These are phyloP conservation scores for Epichloe sibirici DNA, from an alignment of 2,329 filamentous ascomycete species.

Conservation along the genomic window DNA sequence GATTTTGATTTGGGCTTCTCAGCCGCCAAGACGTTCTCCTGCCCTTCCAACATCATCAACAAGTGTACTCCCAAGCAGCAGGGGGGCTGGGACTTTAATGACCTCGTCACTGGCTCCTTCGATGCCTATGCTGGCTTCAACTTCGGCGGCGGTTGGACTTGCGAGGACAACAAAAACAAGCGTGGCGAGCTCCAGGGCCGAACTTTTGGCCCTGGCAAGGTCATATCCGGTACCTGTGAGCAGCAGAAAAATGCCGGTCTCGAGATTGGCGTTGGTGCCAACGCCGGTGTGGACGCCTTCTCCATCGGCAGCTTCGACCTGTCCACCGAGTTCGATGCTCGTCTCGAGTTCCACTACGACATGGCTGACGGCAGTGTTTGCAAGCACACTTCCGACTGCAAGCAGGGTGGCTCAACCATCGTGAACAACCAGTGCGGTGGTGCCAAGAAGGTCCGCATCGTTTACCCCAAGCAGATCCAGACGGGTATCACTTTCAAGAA, in stretches of 20 bases:
- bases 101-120: conserved; percentile 50
- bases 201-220: conserved; percentile 36
- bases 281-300: conserved; percentile 37
- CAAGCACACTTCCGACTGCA: conserved; percentile 64
- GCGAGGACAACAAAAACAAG: conserved; percentile 45
- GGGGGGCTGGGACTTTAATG: conserved; percentile 59
- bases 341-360: conserved; percentile 74
- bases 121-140: conserved; percentile 56
- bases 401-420: conserved; percentile 53
- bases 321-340: conserved; percentile 59
- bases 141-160: conserved; percentile 60
- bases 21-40: conserved; percentile 41
- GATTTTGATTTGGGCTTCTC: conserved; percentile 8
- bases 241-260: conserved; percentile 36
- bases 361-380: conserved; percentile 76
- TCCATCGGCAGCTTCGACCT: conserved; percentile 67
- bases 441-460: conserved; percentile 67
- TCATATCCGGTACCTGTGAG: conserved; percentile 44
- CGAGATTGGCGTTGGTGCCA: conserved; percentile 41
- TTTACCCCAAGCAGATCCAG: conserved; percentile 47
- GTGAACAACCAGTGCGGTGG: conserved; percentile 87
- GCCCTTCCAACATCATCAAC: conserved; percentile 64
- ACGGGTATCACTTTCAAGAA: conserved; percentile 25
- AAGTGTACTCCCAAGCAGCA: conserved; percentile 60
- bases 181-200: conserved; percentile 43